A percentile compares a stretch with the other conserved stretches of the same genome.
These are phyloP conservation scores for Pelomyxa schiedti DNA, from an alignment of 78 protist genomes.

Conservation along the genomic window DNA sequence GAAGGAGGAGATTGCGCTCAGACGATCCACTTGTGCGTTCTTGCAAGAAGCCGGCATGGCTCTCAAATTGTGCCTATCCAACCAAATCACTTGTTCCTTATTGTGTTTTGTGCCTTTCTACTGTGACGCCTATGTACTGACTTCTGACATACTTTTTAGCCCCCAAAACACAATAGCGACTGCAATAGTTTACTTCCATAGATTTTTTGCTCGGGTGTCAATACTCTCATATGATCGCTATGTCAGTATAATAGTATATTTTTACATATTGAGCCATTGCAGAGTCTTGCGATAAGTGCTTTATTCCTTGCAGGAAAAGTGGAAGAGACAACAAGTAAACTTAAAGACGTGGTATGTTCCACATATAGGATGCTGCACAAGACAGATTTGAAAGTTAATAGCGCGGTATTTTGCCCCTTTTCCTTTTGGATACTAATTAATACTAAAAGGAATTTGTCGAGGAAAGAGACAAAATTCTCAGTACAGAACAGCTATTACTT, in stretches of 20 bases:
- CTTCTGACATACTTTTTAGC: too few relatives aligned
- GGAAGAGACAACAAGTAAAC: constrained; percentile 53
- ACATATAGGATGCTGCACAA: too few relatives aligned
- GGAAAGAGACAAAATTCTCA: background rate
- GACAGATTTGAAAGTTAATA: too few relatives aligned
- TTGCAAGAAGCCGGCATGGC: too few relatives aligned
- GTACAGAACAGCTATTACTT: background rate
- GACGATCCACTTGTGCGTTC: too few relatives aligned
- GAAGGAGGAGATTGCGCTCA: too few relatives aligned
- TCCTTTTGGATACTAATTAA: background rate
- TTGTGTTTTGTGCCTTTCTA: too few relatives aligned
- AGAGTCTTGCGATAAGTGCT: constrained; percentile 26
- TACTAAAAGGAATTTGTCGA: background rate
- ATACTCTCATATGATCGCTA: constrained; percentile 35
- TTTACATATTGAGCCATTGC: background rate
- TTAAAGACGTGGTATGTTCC: constrained; percentile 26
- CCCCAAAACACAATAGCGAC: constrained; percentile 75
- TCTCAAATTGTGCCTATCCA: too few relatives aligned
- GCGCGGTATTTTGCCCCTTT: constrained; percentile 7
- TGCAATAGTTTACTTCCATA: constrained; percentile 68
- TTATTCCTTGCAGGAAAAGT: constrained; percentile 58
- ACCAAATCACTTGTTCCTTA: too few relatives aligned
- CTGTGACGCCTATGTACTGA: too few relatives aligned
- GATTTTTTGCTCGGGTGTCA: constrained; percentile 59
- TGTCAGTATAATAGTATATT: background rate